phyloP scores from a whole-genome alignment of 768 basidiomycete genomes.

The Suillus paluster region DNA sequence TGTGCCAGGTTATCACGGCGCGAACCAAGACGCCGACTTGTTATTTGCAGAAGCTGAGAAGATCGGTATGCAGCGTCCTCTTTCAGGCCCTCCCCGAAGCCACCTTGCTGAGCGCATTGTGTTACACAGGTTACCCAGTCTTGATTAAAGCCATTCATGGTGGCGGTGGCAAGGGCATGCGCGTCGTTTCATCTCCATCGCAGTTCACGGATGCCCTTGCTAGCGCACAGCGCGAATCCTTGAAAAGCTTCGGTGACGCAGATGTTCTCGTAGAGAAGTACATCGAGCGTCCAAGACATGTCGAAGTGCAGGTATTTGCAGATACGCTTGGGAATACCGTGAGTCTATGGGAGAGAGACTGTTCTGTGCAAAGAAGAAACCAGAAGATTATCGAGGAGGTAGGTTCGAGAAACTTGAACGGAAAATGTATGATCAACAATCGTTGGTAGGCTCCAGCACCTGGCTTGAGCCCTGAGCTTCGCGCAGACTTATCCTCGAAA shows the following conservation, averaged over 20 bases:
- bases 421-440: background rate
- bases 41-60: constrained; percentile 69
- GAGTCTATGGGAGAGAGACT: constrained; percentile 96
- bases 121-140: constrained; percentile 76
- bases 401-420: constrained; percentile 8
- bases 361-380: constrained; percentile 88
- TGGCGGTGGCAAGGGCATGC: constrained; percentile 96
- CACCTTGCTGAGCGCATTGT: background rate
- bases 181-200: constrained; percentile 66
- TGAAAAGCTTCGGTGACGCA: constrained; percentile 87
- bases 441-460: constrained; percentile 82
- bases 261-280: constrained; percentile 90
- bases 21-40: constrained; percentile 74
- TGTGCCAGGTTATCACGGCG: constrained; percentile 92
- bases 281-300: constrained; percentile 83
- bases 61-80: constrained; percentile 54
- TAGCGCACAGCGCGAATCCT: constrained; percentile 88
- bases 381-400: constrained; percentile 97
- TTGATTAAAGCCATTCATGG: constrained; percentile 97
- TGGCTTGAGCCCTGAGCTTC: constrained; percentile 76
- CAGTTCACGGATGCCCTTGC: constrained; percentile 81
- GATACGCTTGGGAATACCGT: constrained; percentile 80
- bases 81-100: background rate
- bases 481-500: constrained; percentile 81
- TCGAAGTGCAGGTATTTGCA: constrained; percentile 95